Conservation (phyloP, 2,329 filamentous ascomycete genomes). For the Diaporthe vexans region DNA sequence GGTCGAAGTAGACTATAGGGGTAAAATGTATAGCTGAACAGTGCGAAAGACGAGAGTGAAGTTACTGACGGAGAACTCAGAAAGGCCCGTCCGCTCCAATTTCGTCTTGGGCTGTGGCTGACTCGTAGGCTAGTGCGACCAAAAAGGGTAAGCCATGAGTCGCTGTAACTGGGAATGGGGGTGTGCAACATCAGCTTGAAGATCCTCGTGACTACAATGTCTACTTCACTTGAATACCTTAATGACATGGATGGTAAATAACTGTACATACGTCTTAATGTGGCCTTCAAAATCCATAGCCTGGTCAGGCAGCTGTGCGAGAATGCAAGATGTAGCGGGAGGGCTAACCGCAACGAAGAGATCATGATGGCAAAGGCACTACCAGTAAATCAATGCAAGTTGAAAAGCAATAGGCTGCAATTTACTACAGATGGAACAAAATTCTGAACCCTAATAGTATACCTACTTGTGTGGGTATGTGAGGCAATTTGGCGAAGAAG, state of each 20-base stretch:
- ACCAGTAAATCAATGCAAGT: too few relatives aligned
- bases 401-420: not conserved
- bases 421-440: not conserved
- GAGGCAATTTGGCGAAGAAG: not conserved
- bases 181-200: not conserved
- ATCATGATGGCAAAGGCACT: not conserved
- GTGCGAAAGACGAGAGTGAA: not conserved
- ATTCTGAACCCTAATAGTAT: not conserved
- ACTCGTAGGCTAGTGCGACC: constrained; percentile 18
- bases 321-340: not conserved
- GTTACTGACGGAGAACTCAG: not conserved
- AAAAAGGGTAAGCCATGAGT: constrained; percentile 24
- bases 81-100: constrained; percentile 7
- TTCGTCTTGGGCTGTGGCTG: not conserved
- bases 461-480: not conserved
- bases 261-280: too few relatives aligned
- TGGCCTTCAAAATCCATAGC: not conserved
- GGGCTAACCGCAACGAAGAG: not conserved
- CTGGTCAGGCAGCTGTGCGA: not conserved
- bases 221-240: not conserved
- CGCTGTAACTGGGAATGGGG: not conserved
- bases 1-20: not conserved
- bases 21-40: not conserved
- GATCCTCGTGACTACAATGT: not conserved
- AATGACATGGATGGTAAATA: not conserved